Percentiles rank a stretch among this genome's conserved stretches.
phyloP scores from a whole-genome alignment of 2,329 filamentous ascomycete genomes.

The Tolypocladium tropicale region DNA sequence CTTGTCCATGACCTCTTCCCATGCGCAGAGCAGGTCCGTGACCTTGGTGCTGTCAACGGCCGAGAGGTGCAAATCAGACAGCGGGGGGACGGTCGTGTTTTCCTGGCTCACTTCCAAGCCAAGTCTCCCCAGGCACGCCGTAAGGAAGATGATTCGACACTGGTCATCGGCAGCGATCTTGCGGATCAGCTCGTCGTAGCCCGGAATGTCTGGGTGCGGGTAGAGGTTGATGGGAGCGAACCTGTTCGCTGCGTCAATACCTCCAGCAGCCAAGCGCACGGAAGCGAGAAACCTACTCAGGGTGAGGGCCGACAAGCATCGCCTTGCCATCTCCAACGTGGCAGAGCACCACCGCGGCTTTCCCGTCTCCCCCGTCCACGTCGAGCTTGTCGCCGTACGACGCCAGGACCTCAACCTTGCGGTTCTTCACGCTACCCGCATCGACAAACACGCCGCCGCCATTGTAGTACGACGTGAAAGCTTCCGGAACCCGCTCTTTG shows the following conservation, averaged over 20 bases:
- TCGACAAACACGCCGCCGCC: constrained; percentile 91
- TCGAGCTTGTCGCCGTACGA: constrained; percentile 65
- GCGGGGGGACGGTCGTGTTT: constrained; percentile 59
- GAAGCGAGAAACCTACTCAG: constrained; percentile 50
- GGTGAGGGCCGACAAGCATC: constrained; percentile 79
- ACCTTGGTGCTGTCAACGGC: constrained; percentile 54
- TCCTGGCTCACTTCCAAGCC: constrained; percentile 69
- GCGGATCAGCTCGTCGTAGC: constrained; percentile 61
- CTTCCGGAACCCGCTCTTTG: constrained; percentile 41
- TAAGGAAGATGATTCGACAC: constrained; percentile 63
- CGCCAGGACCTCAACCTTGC: constrained; percentile 71
- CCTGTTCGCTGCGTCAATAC: constrained; percentile 34
- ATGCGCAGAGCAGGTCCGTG: constrained; percentile 54
- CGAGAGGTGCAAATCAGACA: constrained; percentile 77
- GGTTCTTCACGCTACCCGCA: constrained; percentile 47
- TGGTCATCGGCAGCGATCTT: constrained; percentile 59
- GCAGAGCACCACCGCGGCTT: constrained; percentile 75
- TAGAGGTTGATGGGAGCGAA: constrained; percentile 75
- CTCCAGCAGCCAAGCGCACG: not conserved
- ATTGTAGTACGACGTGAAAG: constrained; percentile 79
- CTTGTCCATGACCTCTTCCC: constrained; percentile 56
- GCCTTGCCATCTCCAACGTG: constrained; percentile 71
- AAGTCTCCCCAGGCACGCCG: constrained; percentile 68
- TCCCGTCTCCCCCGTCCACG: constrained; percentile 62
- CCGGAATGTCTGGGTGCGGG: constrained; percentile 52